These are phyloP conservation scores for Grigorovia humatica DNA, from an alignment of 805 yeast genomes.

Conservation along the genomic window DNA sequence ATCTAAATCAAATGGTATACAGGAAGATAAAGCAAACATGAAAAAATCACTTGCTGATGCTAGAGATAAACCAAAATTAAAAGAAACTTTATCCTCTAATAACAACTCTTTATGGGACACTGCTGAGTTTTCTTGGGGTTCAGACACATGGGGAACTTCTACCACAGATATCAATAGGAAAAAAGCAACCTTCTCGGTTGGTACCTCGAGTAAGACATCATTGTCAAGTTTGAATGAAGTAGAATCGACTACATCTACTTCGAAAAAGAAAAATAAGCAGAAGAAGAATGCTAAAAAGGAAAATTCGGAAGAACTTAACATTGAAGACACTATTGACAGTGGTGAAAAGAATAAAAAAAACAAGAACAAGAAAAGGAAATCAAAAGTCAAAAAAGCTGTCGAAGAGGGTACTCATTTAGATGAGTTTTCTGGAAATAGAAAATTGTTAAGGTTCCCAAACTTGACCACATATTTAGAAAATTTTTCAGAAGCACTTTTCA, in stretches of 20 bases:
- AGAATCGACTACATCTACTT: background rate
- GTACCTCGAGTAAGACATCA: background rate
- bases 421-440: slow-evolving; percentile 30
- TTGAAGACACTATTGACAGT: slow-evolving; percentile 1
- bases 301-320: background rate
- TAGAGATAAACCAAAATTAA: background rate
- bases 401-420: slow-evolving; percentile 28
- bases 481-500: slow-evolving; percentile 49
- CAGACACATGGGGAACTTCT: background rate
- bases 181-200: background rate
- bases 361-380: background rate
- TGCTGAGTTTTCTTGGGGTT: background rate
- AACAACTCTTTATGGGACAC: background rate
- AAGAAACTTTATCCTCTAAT: background rate
- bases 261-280: background rate
- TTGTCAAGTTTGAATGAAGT: background rate
- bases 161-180: background rate
- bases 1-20: background rate
- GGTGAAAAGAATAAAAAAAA: background rate
- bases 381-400: slow-evolving; percentile 2
- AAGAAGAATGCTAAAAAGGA: background rate
- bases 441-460: slow-evolving; percentile 39
- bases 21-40: no score
- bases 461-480: slow-evolving; percentile 45
- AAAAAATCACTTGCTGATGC: no score